phyloP scores from a whole-genome alignment of 1,139 yeast genomes.

The Blastobotrys buckinghamii region DNA sequence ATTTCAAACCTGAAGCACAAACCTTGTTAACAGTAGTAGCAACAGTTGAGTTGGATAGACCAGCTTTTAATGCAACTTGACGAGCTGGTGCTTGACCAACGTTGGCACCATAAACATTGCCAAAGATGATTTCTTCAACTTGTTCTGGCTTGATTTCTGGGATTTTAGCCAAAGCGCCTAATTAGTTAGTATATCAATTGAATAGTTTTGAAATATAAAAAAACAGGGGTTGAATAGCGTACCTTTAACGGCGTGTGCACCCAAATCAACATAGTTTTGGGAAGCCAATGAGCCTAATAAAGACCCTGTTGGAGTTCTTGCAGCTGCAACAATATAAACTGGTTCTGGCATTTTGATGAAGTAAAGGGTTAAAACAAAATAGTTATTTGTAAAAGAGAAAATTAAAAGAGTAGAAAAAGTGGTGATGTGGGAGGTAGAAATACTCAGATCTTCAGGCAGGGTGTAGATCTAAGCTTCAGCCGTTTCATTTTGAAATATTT shows the following conservation, averaged over 20 bases:
- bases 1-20: constrained; percentile 95
- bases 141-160: constrained; percentile 69
- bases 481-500: too few relatives aligned
- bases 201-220: not conserved
- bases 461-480: not conserved
- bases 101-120: constrained; percentile 89
- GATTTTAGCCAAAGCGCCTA: constrained; percentile 72
- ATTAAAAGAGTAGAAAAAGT: not conserved
- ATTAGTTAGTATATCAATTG: not conserved
- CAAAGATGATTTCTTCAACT: constrained; percentile 88
- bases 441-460: too few relatives aligned
- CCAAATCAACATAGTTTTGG: constrained; percentile 74
- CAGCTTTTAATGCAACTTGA: constrained; percentile 91
- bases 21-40: constrained; percentile 94
- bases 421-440: not conserved
- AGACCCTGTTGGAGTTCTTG: constrained; percentile 95
- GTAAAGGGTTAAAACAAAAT: not conserved
- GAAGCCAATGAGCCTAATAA: constrained; percentile 80
- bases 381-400: not conserved
- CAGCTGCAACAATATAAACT: constrained; percentile 84
- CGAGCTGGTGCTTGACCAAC: constrained; percentile 98
- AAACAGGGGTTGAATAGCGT: constrained; percentile 4
- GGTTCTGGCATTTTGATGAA: constrained; percentile 22
- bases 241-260: constrained; percentile 79
- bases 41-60: constrained; percentile 67